Percentiles rank a stretch among this genome's conserved stretches.
Conservation (phyloP, 2,329 filamentous ascomycete genomes). For the Aspergillus spinulosporus region DNA sequence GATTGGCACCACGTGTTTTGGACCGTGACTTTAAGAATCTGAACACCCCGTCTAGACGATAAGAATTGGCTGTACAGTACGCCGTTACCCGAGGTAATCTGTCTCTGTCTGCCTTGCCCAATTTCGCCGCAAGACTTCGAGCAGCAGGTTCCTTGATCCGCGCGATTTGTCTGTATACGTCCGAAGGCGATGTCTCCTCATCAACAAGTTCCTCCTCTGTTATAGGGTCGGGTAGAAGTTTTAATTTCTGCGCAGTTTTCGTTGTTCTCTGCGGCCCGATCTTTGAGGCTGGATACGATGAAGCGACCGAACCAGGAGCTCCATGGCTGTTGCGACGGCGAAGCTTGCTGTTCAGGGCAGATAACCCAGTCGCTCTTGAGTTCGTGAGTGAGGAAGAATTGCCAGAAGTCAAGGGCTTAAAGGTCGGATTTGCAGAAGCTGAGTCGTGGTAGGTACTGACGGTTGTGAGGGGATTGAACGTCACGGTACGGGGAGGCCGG, state of each 20-base stretch:
- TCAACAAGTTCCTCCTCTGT: constrained; percentile 75
- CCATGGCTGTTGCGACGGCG: constrained; percentile 83
- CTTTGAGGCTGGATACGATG: constrained; percentile 58
- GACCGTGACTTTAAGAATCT: constrained; percentile 84
- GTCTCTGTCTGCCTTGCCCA: constrained; percentile 91
- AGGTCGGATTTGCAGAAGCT: constrained; percentile 42
- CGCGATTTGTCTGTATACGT: constrained; percentile 97
- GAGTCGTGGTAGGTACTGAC: constrained; percentile 46
- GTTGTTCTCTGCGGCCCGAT: constrained; percentile 93
- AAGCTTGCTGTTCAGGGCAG: constrained; percentile 82
- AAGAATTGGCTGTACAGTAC: constrained; percentile 91
- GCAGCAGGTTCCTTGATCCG: constrained; percentile 96
- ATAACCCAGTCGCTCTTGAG: constrained; percentile 63
- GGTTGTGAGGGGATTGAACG: constrained; percentile 50
- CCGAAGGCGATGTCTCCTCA: constrained; percentile 79
- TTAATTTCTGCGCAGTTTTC: constrained; percentile 94
- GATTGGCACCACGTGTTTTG: constrained; percentile 74
- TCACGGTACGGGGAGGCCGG: constrained; percentile 46
- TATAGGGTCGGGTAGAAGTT: constrained; percentile 90
- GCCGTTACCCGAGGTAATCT: constrained; percentile 88
- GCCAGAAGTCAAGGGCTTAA: constrained; percentile 43
- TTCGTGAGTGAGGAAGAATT: constrained; percentile 38
- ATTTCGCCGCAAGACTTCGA: constrained; percentile 81
- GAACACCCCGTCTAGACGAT: constrained; percentile 86
- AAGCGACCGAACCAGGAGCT: constrained; percentile 50